phyloP scores from a whole-genome alignment of 2,329 filamentous ascomycete genomes.

The Fusarium sp. region DNA sequence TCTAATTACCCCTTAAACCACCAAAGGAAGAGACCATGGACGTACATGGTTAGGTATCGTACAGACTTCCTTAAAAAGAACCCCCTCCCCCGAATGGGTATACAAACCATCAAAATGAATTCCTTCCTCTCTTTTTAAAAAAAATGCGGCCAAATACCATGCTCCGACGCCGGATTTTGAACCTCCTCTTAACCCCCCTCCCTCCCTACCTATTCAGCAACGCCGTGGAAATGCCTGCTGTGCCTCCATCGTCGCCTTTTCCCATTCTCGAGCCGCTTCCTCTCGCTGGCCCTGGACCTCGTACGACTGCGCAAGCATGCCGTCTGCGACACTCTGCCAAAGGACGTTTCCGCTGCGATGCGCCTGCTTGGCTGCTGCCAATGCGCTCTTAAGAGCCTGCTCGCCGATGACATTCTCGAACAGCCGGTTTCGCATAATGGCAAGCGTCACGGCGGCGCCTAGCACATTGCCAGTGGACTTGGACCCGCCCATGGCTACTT shows the following conservation, averaged over 20 bases:
- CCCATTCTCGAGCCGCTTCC: conserved; percentile 52
- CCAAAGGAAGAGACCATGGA: conserved; percentile 31
- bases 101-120: conserved; percentile 42
- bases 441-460: conserved; percentile 81
- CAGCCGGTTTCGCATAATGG: conserved; percentile 82
- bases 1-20: conserved; percentile 35
- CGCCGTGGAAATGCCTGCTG: conserved; percentile 53
- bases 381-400: conserved; percentile 78
- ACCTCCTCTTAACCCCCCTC: conserved; percentile 29
- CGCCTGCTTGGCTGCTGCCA: conserved; percentile 72
- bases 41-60: conserved; percentile 38
- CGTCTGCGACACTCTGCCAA: conserved; percentile 82
- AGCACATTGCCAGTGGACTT: conserved; percentile 76
- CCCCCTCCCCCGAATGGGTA: conserved; percentile 35
- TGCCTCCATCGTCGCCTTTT: conserved; percentile 54
- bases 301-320: conserved; percentile 77
- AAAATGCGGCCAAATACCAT: conserved; percentile 37
- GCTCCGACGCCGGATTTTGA: conserved; percentile 39
- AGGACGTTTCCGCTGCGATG: conserved; percentile 73
- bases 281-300: conserved; percentile 72
- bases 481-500: conserved; percentile 73
- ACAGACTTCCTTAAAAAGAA: conserved; percentile 23
- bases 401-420: conserved; percentile 84
- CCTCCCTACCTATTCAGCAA: conserved; percentile 29
- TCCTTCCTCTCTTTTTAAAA: conserved; percentile 31